Conservation (phyloP, 2,329 filamentous ascomycete genomes). For the Ophiocordyceps unilateralis region DNA sequence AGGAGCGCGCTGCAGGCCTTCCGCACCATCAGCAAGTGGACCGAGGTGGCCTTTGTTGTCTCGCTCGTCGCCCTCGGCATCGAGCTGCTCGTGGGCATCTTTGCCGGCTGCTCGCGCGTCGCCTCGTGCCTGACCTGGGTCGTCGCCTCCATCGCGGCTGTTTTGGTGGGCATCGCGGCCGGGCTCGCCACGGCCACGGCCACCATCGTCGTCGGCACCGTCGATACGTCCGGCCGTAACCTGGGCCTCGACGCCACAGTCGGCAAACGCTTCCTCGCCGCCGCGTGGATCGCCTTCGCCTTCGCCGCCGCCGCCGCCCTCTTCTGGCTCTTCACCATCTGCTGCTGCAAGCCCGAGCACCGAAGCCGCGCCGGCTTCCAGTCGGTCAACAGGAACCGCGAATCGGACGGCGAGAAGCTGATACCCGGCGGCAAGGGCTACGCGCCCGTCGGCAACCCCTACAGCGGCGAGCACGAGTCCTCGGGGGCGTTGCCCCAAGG, state of each 20-base stretch:
- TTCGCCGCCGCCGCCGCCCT: constrained; percentile 59
- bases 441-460: constrained; percentile 15
- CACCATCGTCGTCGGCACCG: constrained; percentile 42
- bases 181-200: constrained; percentile 60
- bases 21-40: constrained; percentile 59
- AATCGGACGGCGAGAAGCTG: constrained; percentile 33
- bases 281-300: constrained; percentile 64
- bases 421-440: constrained; percentile 21
- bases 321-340: constrained; percentile 85
- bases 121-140: constrained; percentile 73
- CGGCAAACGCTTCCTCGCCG: constrained; percentile 51
- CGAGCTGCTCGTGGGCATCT: constrained; percentile 63
- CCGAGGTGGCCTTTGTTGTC: constrained; percentile 64
- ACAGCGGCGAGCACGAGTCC: constrained; percentile 2
- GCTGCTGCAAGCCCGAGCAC: constrained; percentile 58
- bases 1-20: constrained; percentile 55
- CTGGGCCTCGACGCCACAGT: constrained; percentile 55
- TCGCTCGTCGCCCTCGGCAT: constrained; percentile 51
- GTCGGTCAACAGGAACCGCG: constrained; percentile 10
- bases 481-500: not conserved
- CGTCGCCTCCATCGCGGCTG: constrained; percentile 44
- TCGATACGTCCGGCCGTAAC: constrained; percentile 37
- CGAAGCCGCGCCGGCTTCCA: constrained; percentile 12
- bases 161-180: constrained; percentile 43
- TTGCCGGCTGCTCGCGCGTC: constrained; percentile 67